Evolutionary conservation across 176 grass and related monocot species (phyloP).

Genomic region (Oryza australiensis): DNA sequence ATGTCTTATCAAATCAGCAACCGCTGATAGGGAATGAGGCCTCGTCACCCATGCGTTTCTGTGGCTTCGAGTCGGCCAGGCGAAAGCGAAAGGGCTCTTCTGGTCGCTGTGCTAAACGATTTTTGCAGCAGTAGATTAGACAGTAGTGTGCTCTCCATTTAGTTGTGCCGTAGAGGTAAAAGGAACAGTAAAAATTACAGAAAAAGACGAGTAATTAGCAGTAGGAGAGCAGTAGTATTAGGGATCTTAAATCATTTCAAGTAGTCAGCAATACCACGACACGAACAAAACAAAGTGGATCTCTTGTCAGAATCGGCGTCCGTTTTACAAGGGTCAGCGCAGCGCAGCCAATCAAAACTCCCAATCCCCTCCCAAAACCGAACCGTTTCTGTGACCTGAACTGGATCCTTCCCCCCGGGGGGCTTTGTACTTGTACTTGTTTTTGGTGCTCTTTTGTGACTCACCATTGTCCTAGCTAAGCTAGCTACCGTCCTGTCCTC

Average conservation of each 20-base stretch:
- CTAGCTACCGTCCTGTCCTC: conserved; percentile 43
- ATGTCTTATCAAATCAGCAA: conserved; percentile 28
- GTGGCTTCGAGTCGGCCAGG: conserved; percentile 16
- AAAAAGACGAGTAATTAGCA: neutral
- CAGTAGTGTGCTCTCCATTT: neutral
- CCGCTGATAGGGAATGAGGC: neutral
- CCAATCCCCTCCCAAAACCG: conserved; percentile 12
- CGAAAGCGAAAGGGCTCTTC: neutral
- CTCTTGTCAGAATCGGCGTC: conserved; percentile 30
- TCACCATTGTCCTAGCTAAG: conserved; percentile 54
- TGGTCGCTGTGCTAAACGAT: conserved; percentile 2
- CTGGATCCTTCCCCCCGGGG: conserved; percentile 25
- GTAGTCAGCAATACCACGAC: conserved; percentile 2
- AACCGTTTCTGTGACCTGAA: conserved; percentile 22
- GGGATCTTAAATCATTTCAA: conserved; percentile 11
- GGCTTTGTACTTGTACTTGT: conserved; percentile 45
- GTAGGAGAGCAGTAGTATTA: neutral
- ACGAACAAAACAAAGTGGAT: conserved; percentile 19
- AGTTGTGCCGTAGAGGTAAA: neutral
- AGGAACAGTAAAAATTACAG: neutral
- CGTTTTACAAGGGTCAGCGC: conserved; percentile 46
- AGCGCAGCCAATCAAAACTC: conserved; percentile 33
- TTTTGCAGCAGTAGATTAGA: neutral
- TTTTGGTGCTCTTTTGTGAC: conserved; percentile 41
- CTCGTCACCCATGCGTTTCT: conserved; percentile 23